Evolutionary conservation across 1,284 basidiomycete species (phyloP).

Genomic region (Fomitiporia mediterranea): DNA sequence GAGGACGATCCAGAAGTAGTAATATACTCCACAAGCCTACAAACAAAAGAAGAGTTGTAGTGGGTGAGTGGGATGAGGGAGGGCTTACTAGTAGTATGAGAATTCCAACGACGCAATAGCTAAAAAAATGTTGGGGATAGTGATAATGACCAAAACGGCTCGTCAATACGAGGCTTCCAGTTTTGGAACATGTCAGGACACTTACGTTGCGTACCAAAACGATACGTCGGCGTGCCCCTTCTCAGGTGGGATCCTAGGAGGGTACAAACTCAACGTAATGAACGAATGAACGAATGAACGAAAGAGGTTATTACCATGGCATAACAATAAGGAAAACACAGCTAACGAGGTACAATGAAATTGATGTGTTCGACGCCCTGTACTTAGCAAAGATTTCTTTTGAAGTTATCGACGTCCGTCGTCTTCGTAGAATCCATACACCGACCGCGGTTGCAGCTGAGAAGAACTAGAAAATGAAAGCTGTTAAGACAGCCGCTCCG

Average conservation of each 20-base stretch:
- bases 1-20: constrained; percentile 31
- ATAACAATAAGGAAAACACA: constrained; percentile 43
- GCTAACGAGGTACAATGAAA: constrained; percentile 35
- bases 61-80: background rate
- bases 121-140: background rate
- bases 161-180: no score
- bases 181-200: no score
- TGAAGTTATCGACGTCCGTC: constrained; percentile 32
- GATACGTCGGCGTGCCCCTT: constrained; percentile 28
- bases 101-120: constrained; percentile 29
- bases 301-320: constrained; percentile 33
- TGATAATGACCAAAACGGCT: background rate
- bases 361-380: constrained; percentile 35
- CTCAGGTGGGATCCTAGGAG: constrained; percentile 30
- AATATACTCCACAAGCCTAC: constrained; percentile 31
- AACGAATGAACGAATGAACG: no score
- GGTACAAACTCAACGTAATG: no score
- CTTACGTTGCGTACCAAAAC: constrained; percentile 35
- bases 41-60: background rate
- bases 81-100: constrained; percentile 23
- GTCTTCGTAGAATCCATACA: constrained; percentile 38
- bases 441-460: constrained; percentile 36
- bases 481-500: background rate
- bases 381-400: constrained; percentile 31
- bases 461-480: constrained; percentile 32